Evolutionary conservation across 345 rosid genomes (phyloP).

Genomic region (Bretschneidera sinensis): DNA sequence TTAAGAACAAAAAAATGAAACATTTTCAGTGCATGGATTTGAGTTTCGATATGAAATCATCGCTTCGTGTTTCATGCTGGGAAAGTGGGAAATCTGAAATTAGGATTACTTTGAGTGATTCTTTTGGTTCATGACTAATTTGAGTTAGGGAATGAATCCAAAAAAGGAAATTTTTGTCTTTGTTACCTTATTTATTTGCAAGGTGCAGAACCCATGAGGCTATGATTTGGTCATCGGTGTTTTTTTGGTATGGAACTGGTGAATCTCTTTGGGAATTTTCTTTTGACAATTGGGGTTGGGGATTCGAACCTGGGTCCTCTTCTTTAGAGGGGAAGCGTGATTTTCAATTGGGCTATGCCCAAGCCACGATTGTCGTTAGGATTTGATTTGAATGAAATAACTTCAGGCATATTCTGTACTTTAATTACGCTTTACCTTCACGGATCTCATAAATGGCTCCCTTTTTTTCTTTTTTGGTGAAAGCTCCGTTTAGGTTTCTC

Average conservation of each 20-base stretch:
- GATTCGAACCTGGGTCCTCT: too few relatives aligned
- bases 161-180: background rate
- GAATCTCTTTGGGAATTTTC: background rate
- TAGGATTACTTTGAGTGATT: background rate
- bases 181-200: background rate
- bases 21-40: background rate
- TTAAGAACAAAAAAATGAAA: too few relatives aligned
- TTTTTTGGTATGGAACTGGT: background rate
- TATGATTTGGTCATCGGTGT: background rate
- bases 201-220: too few relatives aligned
- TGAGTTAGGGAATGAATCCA: background rate
- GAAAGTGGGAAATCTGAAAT: background rate
- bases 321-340: too few relatives aligned
- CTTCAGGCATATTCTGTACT: background rate
- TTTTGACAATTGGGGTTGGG: too few relatives aligned
- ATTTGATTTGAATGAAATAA: background rate
- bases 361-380: too few relatives aligned
- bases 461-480: too few relatives aligned
- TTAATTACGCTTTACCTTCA: background rate
- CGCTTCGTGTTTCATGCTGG: background rate
- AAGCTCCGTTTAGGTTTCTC: too few relatives aligned
- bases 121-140: background rate
- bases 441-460: too few relatives aligned
- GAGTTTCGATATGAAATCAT: background rate
- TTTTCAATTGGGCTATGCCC: too few relatives aligned